These are phyloP conservation scores for Rhodamnia argentea DNA, from an alignment of 345 rosid genomes.

Conservation along the genomic window DNA sequence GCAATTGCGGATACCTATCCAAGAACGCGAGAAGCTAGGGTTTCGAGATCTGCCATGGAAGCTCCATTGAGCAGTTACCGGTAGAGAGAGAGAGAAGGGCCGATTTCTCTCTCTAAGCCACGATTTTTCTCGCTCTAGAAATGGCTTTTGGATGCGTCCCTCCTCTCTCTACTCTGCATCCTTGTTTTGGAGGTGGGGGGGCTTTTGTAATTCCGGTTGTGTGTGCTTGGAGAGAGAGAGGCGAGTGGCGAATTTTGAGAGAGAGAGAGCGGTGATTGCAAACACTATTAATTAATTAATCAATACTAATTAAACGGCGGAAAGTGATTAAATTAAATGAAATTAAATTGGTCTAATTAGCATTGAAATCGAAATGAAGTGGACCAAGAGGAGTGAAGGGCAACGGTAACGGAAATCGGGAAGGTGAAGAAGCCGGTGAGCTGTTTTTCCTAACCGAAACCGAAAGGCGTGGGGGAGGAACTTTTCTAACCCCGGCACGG, in stretches of 20 bases:
- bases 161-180: neutral
- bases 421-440: neutral
- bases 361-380: neutral
- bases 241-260: too few species aligned
- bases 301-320: neutral
- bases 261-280: neutral
- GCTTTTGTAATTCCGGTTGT: neutral
- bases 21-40: neutral
- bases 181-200: neutral
- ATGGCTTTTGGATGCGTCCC: neutral
- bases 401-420: neutral
- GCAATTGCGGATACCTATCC: neutral
- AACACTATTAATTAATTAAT: neutral
- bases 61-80: constrained; percentile 11
- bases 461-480: neutral
- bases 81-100: neutral
- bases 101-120: neutral
- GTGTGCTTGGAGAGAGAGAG: neutral
- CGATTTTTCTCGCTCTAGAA: constrained; percentile 1
- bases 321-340: neutral
- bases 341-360: neutral
- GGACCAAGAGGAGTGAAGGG: neutral
- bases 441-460: neutral
- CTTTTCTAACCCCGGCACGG: too few species aligned
- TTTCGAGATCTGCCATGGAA: constrained; percentile 42